A percentile compares a stretch with the other conserved stretches of the same genome.
Evolutionary conservation across 495 filamentous ascomycete genomes (phyloP).

Genomic region (Massariosphaeria phaeospora): DNA sequence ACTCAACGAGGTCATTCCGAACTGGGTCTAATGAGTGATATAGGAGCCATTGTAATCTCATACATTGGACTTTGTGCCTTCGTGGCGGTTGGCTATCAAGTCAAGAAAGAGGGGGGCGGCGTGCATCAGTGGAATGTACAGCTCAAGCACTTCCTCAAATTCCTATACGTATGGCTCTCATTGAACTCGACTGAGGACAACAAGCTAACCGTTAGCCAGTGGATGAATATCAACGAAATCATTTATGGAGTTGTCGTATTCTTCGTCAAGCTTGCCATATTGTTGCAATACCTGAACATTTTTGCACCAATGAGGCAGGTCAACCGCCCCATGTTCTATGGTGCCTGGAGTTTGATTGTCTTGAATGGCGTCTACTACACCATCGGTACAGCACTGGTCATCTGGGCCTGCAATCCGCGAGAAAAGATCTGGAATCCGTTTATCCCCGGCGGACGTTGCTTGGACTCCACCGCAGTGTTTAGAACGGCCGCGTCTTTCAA

Average conservation of each 20-base stretch:
- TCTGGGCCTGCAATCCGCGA: constrained; percentile 16
- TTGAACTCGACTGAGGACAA: background rate
- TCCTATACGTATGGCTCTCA: background rate
- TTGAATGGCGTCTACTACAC: constrained; percentile 18
- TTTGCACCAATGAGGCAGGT: background rate
- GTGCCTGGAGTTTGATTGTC: constrained; percentile 16
- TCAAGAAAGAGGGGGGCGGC: background rate
- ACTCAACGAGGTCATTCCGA: background rate
- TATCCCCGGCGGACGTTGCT: background rate
- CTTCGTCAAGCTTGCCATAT: background rate
- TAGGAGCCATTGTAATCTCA: background rate
- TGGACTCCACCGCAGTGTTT: background rate
- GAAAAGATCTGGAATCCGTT: constrained; percentile 17
- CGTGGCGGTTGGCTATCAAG: background rate
- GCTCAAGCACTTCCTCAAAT: background rate
- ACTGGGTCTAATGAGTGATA: background rate
- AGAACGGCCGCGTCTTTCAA: background rate
- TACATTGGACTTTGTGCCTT: background rate
- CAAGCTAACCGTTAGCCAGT: background rate
- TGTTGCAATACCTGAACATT: background rate
- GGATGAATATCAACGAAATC: background rate
- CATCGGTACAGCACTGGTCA: constrained; percentile 11
- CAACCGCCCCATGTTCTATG: background rate
- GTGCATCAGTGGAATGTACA: background rate
- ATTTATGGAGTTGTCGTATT: background rate